These are phyloP conservation scores for Xanthoceras sorbifolium DNA, from an alignment of 345 rosid species.

Conservation along the genomic window DNA sequence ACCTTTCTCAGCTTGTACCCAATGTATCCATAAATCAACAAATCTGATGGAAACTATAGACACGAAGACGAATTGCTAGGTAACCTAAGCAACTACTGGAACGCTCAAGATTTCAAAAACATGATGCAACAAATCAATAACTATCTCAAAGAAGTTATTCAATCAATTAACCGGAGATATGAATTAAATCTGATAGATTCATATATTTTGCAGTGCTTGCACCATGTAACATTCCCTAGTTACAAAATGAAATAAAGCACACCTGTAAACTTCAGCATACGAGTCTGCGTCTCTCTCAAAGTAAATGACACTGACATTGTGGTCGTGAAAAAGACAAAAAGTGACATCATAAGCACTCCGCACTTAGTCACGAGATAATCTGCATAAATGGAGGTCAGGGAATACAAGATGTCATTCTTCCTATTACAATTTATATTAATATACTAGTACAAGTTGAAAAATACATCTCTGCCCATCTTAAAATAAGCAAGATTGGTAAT, in stretches of 20 bases:
- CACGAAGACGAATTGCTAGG: background rate
- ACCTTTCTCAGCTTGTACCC: background rate
- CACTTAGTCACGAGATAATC: constrained; percentile 97
- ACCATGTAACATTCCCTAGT: constrained; percentile 1
- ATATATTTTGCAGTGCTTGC: constrained; percentile 6
- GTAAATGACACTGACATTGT: constrained; percentile 99
- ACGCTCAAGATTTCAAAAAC: constrained; percentile 14
- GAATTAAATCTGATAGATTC: background rate
- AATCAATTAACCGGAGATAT: background rate
- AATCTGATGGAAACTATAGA: background rate
- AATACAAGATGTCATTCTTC: constrained; percentile 12
- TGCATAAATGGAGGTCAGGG: constrained; percentile 40
- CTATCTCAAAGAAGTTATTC: background rate
- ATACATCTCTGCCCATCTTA: background rate
- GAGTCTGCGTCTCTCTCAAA: constrained; percentile 96
- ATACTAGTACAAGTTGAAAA: background rate
- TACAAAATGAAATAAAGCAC: constrained; percentile 25
- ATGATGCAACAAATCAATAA: constrained; percentile 4
- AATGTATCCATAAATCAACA: constrained; percentile 3
- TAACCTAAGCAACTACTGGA: constrained; percentile 16
- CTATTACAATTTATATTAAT: constrained; percentile 1
- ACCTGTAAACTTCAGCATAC: constrained; percentile 98
- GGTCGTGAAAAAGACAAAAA: constrained; percentile 95
- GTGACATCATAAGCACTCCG: constrained; percentile 99
- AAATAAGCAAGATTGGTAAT: background rate